Evolutionary conservation across 495 filamentous ascomycete species (phyloP), one percentile per base, ranked within the genome.

Genomic region (Achaetomiella virescens): DNA sequence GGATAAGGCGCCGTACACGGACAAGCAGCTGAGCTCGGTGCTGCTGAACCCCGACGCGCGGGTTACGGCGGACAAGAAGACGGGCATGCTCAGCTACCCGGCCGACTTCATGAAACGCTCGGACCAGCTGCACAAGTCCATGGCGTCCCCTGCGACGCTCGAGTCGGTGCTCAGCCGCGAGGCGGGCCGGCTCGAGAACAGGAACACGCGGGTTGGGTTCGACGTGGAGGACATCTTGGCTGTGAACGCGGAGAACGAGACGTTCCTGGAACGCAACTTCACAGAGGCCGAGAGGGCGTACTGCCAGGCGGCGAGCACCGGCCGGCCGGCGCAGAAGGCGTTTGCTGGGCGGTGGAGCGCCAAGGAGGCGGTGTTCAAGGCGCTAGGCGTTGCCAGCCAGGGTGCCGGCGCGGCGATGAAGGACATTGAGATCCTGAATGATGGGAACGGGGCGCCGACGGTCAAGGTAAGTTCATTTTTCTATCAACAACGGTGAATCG

Each of bases 331-430:
- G 1, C 88, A 90, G 62, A 84, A 89, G 45, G 89, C 87, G 38
- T 97, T 96, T 72, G 88, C 93, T 0, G 93, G 93, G 15, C 82
- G 89, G 54, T 99, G 93, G 93, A 89, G 84, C 60, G 93, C 93
- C 3, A 99, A 99, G 73, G 93, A 99, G 75, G 93, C 92, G 5
- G 90, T 99, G 5, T 99, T 99, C 77, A 99, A 99, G 79, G 87
- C 88, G 12, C 74, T 99, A n/a, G 89, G 90, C 38, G 89, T 96
- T n/a, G 70, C 79, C 60, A 82, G 89, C 67, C 84, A 87, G 71
- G 93, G 93, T 51, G 91, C 86, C 12, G 93, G 95, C 57, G 91
- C 93, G 48, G 79, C 87, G 17, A 62, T 99, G 74, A 91, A 86
- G 75, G 92, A 97, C 14, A 97, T 99, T 73, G 93, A 99, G 78